phyloP scores from a whole-genome alignment of 2,329 filamentous ascomycete genomes.

The Sphaerostilbella broomeana region DNA sequence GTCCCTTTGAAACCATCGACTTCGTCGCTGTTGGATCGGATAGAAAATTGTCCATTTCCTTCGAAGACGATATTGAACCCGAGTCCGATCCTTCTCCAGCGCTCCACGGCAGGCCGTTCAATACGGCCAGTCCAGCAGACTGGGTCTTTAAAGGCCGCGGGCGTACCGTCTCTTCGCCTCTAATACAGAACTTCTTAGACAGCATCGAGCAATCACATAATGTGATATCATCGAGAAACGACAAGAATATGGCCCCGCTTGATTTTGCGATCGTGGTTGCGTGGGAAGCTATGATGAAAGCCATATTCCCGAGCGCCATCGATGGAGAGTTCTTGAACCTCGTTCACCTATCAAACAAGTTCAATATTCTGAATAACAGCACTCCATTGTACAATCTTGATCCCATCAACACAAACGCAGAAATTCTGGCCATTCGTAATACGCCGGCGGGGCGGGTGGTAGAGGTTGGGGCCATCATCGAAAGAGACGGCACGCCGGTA shows the following conservation, averaged over 20 bases:
- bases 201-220: too few species aligned
- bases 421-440: conserved; percentile 96
- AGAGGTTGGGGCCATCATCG: conserved; percentile 96
- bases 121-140: too few species aligned
- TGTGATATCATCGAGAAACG: conserved; percentile 89
- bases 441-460: conserved; percentile 99
- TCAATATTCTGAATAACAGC: conserved; percentile 95
- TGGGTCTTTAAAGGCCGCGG: too few species aligned
- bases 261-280: conserved; percentile 97
- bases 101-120: too few species aligned
- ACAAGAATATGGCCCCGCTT: conserved; percentile 89
- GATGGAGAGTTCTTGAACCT: conserved; percentile 94
- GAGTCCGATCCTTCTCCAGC: too few species aligned
- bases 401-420: conserved; percentile 82
- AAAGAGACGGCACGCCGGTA: conserved; percentile 71
- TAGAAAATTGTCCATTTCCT: too few species aligned
- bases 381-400: conserved; percentile 94
- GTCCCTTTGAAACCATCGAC: conserved; percentile 72
- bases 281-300: conserved; percentile 99
- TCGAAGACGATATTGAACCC: too few species aligned
- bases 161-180: too few species aligned
- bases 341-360: conserved; percentile 93
- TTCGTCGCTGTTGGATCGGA: conserved; percentile 80
- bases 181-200: too few species aligned
- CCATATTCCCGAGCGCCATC: conserved; percentile 94